phyloP scores from a whole-genome alignment of 2,329 filamentous ascomycete genomes.

The Ophiostoma ulmi region DNA sequence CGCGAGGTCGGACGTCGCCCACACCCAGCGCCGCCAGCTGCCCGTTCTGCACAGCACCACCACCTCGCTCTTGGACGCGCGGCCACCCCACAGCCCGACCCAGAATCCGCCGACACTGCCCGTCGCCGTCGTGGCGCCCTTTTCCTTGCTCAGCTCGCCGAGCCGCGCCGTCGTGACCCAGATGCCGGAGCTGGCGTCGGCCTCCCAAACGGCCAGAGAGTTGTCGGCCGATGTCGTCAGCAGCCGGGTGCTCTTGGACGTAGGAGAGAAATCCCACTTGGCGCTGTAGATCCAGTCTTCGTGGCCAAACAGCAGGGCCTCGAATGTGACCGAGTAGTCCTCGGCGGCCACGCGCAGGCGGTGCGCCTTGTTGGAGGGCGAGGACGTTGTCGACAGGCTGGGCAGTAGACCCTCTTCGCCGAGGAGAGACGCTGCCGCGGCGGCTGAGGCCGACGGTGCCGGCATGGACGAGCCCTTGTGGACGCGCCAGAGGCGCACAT shows the following conservation, averaged over 20 bases:
- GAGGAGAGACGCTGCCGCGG: conserved; percentile 46
- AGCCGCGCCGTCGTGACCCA: conserved; percentile 84
- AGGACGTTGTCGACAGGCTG: conserved; percentile 49
- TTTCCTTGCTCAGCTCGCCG: conserved; percentile 89
- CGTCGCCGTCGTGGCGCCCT: conserved; percentile 92
- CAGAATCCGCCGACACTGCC: conserved; percentile 95
- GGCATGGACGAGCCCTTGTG: conserved; percentile 64
- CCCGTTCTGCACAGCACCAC: conserved; percentile 84
- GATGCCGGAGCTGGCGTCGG: conserved; percentile 75
- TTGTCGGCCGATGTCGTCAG: conserved; percentile 93
- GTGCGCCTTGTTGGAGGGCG: conserved; percentile 84
- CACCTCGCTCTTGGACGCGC: conserved; percentile 46
- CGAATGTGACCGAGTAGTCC: conserved; percentile 81
- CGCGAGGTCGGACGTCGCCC: conserved; percentile 40
- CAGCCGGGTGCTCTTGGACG: conserved; percentile 50
- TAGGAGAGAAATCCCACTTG: conserved; percentile 57
- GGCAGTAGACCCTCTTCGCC: conserved; percentile 50
- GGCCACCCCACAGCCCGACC: conserved; percentile 85
- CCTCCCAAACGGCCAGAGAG: conserved; percentile 87
- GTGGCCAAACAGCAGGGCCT: conserved; percentile 87
- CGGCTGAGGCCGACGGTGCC: conserved; percentile 47
- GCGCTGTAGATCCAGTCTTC: conserved; percentile 98
- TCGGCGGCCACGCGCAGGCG: conserved; percentile 54
- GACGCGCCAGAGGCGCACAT: conserved; percentile 87
- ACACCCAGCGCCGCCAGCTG: conserved; percentile 84